These are phyloP conservation scores for Picea abies DNA, from an alignment of 83 land plant genomes.

Conservation along the genomic window DNA sequence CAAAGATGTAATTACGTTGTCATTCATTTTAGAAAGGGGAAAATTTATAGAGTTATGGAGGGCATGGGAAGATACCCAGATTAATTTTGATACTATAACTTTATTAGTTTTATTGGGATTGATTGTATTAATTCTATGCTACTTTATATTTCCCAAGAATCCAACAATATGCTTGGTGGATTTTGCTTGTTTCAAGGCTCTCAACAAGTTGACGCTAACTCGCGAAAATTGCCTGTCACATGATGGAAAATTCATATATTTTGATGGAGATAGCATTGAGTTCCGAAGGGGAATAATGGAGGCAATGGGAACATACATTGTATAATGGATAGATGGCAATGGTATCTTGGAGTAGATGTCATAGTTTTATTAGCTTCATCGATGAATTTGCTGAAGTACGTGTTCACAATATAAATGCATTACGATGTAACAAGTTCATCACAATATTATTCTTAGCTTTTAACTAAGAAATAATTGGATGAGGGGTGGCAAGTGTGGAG, in stretches of 20 bases:
- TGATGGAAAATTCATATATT: background rate
- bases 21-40: too few species aligned
- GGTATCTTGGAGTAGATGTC: background rate
- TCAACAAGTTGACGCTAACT: background rate
- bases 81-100: constrained; percentile 8
- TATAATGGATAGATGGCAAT: constrained; percentile 7
- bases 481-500: too few species aligned
- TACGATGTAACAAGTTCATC: too few species aligned
- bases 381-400: too few species aligned
- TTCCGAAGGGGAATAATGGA: constrained; percentile 14
- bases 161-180: constrained; percentile 16
- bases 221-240: background rate
- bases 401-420: too few species aligned
- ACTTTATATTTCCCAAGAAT: background rate
- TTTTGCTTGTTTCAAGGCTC: constrained; percentile 23
- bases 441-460: too few species aligned
- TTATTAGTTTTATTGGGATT: constrained; percentile 17
- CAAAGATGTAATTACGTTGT: too few species aligned
- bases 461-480: too few species aligned
- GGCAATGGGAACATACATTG: constrained; percentile 2
- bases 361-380: background rate
- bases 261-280: background rate
- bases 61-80: background rate
- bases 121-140: constrained; percentile 16
- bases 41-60: constrained; percentile 13